Conservation (phyloP, 2,329 filamentous ascomycete species). For the Penicillium decumbens region DNA sequence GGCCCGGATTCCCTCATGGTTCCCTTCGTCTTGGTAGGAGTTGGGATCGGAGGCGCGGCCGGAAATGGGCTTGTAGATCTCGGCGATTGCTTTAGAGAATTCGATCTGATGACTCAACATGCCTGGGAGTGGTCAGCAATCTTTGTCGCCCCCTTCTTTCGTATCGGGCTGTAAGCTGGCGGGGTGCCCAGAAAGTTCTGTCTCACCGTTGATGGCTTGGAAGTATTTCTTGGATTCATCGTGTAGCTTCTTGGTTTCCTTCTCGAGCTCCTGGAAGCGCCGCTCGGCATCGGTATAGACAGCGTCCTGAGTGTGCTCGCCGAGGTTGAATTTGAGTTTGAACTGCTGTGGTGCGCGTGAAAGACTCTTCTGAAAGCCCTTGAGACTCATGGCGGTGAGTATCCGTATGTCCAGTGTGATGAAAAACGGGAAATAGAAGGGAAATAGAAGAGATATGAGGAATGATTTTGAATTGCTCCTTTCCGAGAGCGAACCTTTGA, state of each 20-base stretch:
- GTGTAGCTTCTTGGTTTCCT: conserved; percentile 92
- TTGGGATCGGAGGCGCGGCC: conserved; percentile 91
- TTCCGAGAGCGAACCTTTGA: too few species aligned
- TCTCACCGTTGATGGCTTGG: conserved; percentile 79
- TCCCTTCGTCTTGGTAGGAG: conserved; percentile 74
- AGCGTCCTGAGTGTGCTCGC: conserved; percentile 89
- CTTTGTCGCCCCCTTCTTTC: not conserved
- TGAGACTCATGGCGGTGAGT: conserved; percentile 74
- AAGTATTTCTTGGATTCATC: conserved; percentile 98
- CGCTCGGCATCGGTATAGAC: conserved; percentile 93
- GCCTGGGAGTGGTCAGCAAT: conserved; percentile 43
- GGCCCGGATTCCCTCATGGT: conserved; percentile 85
- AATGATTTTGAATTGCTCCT: too few species aligned
- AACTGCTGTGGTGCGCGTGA: conserved; percentile 86
- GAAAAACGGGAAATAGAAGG: too few species aligned
- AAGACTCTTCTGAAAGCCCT: conserved; percentile 88
- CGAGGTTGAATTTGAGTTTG: conserved; percentile 89
- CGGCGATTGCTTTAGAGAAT: conserved; percentile 91
- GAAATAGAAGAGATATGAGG: too few species aligned
- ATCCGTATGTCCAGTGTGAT: too few species aligned
- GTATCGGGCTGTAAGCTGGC: not conserved
- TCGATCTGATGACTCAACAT: conserved; percentile 98
- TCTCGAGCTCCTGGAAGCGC: conserved; percentile 88
- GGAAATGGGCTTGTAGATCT: conserved; percentile 97
- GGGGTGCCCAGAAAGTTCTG: not conserved